Evolutionary conservation across 2,329 filamentous ascomycete genomes (phyloP).

Genomic region (Shiraia sp.): DNA sequence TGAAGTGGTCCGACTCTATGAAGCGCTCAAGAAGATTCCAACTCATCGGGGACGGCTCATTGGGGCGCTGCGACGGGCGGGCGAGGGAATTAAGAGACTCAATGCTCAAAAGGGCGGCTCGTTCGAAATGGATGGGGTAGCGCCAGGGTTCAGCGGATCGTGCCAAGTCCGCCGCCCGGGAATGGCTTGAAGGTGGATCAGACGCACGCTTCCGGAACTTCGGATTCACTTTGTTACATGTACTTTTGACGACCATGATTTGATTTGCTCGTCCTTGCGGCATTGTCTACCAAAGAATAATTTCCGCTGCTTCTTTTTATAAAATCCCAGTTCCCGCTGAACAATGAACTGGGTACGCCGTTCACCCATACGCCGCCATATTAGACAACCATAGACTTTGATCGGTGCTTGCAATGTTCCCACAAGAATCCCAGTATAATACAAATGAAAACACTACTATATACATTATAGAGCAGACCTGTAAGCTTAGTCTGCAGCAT

Average conservation of each 20-base stretch:
- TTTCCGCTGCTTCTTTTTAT: too few relatives aligned
- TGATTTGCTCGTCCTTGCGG: too few relatives aligned
- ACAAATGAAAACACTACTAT: constrained; percentile 17
- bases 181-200: not conserved
- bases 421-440: constrained; percentile 16
- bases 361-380: not conserved
- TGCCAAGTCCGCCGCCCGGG: constrained; percentile 10
- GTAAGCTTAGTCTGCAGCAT: constrained; percentile 63
- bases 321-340: too few relatives aligned
- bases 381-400: constrained; percentile 1
- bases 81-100: constrained; percentile 11
- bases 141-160: constrained; percentile 17
- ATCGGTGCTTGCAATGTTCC: not conserved
- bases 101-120: constrained; percentile 25
- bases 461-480: constrained; percentile 10
- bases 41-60: constrained; percentile 54
- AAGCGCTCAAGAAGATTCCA: constrained; percentile 89
- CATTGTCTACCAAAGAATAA: too few relatives aligned
- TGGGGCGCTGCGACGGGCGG: constrained; percentile 30
- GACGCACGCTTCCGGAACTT: too few relatives aligned
- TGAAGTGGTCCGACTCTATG: constrained; percentile 93
- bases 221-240: too few relatives aligned
- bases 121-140: constrained; percentile 14
- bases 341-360: not conserved
- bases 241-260: too few relatives aligned